Percentiles rank a stretch among this genome's conserved stretches.
Evolutionary conservation across 2,329 filamentous ascomycete species (phyloP).

Genomic region (Ophiostoma populinum): DNA sequence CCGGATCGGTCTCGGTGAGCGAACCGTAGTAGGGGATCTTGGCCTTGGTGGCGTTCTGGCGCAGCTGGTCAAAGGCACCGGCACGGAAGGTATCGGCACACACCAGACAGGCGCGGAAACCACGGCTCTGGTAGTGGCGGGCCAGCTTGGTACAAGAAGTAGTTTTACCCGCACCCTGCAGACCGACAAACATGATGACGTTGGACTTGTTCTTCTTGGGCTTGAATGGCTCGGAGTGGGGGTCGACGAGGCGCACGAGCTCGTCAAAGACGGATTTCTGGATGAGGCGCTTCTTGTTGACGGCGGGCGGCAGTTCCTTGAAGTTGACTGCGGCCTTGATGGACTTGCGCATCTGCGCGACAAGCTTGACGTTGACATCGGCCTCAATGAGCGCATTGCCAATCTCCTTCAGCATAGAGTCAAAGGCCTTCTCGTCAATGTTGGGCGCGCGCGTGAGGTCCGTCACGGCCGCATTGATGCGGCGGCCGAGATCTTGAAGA

Average conservation of each 20-base stretch:
- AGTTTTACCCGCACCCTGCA: conserved; percentile 95
- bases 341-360: conserved; percentile 78
- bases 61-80: conserved; percentile 94
- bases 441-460: conserved; percentile 86
- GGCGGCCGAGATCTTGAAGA: conserved; percentile 94
- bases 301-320: conserved; percentile 73
- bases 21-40: conserved; percentile 98
- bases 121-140: conserved; percentile 80
- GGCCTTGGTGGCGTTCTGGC: conserved; percentile 96
- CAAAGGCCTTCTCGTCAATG: conserved; percentile 96
- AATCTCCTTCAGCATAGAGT: conserved; percentile 97
- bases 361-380: conserved; percentile 92
- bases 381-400: conserved; percentile 88
- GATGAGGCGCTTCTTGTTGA: conserved; percentile 97
- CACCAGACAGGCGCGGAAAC: conserved; percentile 83
- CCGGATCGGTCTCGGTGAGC: conserved; percentile 88
- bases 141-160: conserved; percentile 97
- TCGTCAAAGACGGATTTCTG: conserved; percentile 97
- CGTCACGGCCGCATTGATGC: conserved; percentile 91
- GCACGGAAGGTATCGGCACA: conserved; percentile 98
- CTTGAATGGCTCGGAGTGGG: conserved; percentile 87
- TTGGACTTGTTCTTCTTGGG: conserved; percentile 92
- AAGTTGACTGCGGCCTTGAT: conserved; percentile 88
- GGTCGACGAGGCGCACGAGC: conserved; percentile 86
- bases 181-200: conserved; percentile 98